A percentile compares a stretch with the other conserved stretches of the same genome.
Conservation (phyloP, 1,284 basidiomycete species). For the Cerioporus squamosus region DNA sequence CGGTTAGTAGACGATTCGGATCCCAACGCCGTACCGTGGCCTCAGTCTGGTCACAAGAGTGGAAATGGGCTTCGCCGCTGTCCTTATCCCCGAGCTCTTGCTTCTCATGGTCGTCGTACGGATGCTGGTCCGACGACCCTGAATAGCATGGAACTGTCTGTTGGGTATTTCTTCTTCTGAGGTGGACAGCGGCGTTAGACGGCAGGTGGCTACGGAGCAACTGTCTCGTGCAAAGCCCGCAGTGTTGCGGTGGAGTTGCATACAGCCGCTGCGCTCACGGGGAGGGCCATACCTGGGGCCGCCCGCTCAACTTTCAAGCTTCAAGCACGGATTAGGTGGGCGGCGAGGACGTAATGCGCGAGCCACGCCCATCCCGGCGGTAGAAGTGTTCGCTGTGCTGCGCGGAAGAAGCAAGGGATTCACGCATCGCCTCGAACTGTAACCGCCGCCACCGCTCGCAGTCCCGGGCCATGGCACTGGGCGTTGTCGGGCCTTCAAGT, state of each 20-base stretch:
- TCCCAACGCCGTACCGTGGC: slow-evolving; percentile 3
- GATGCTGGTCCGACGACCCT: slow-evolving; percentile 13
- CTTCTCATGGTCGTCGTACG: slow-evolving; percentile 7
- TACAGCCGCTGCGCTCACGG: not conserved
- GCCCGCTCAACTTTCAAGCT: not conserved
- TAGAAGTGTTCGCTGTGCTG: slow-evolving; percentile 4
- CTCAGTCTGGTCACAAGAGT: slow-evolving; percentile 17
- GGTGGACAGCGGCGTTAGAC: too few relatives aligned
- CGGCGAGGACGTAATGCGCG: slow-evolving; percentile 17
- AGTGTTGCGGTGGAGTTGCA: not conserved
- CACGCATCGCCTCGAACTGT: slow-evolving; percentile 6
- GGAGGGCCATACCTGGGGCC: slow-evolving; percentile 1
- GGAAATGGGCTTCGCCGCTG: not conserved
- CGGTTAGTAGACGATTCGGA: slow-evolving; percentile 11
- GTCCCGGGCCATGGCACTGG: not conserved
- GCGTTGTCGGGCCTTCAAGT: too few relatives aligned
- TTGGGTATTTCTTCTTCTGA: too few relatives aligned
- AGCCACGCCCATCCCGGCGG: slow-evolving; percentile 7
- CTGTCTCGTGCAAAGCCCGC: not conserved
- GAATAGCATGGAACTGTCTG: not conserved
- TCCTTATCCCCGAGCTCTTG: not conserved
- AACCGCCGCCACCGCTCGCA: not conserved
- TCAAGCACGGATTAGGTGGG: slow-evolving; percentile 3
- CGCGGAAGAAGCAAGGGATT: not conserved
- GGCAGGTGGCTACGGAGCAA: not conserved